Evolutionary conservation across 2,329 filamentous ascomycete species (phyloP), one percentile per base, ranked within the genome.

Genomic region (Fusarium dimerum): DNA sequence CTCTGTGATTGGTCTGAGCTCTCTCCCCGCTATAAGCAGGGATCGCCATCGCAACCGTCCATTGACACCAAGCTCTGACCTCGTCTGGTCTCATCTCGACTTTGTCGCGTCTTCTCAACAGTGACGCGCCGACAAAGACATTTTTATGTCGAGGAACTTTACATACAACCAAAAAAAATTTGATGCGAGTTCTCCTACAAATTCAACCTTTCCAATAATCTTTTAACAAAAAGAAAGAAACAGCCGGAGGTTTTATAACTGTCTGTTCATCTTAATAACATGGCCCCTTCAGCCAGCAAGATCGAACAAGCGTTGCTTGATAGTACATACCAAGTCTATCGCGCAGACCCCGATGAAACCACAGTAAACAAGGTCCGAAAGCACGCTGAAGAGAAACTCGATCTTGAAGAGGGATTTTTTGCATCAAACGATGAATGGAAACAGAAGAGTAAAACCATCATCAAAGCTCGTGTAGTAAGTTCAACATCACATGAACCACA

Each of bases 301-400:
- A 68, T 85, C 20, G 74, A 80, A 57, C 62, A 70, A 44, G 76
- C 73, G 47, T 73, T 85, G 13, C 68, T 73, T 41, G 67, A 75
- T n/a, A 73, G 74, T 5, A 79, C 82, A 36, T 71, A 68, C 46
- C 69, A 73, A 3, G 62, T 83, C 40, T 82, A 77, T 60, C 66
- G 71, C 26, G 62, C 66, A 17, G 72, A 76, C 12, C 73, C 75
- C 5, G 76, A 80, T 17, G 58, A 73, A 4, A 73, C 84, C 9
- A 80, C 81, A 0, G 81, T 87, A 53, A 85, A 85, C 60, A 74
- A 72, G 45, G 76, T 84, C 49, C 82, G 84, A 50, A 76, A 78
- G 53, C 72, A 71, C 42, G 78, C 76, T 2, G 81, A 84, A 53
- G 68, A 78, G 30, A 68, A 78, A 41, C 68, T 82, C 1, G 68